Evolutionary conservation across 306 rosid species (phyloP).

Genomic region (Oemleria cerasiformis): DNA sequence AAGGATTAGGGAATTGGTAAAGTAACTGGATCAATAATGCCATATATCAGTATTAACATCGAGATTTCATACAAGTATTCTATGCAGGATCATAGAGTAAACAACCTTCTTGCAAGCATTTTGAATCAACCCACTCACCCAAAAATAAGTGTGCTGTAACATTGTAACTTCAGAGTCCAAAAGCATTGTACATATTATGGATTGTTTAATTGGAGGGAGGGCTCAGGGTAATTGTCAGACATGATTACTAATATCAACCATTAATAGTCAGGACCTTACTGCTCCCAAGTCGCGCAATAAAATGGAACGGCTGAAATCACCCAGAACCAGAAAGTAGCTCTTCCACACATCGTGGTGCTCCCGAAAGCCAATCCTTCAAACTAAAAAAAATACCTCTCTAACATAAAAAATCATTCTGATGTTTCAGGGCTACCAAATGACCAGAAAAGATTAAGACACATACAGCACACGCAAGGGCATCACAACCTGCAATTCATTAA

Average conservation of each 20-base stretch:
- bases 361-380: slow-evolving; percentile 89
- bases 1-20: slow-evolving; percentile 83
- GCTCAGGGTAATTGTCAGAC: not conserved
- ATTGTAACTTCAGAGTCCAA: slow-evolving; percentile 3
- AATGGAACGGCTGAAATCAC: slow-evolving; percentile 90
- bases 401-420: slow-evolving; percentile 15
- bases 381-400: slow-evolving; percentile 35
- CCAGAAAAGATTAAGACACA: slow-evolving; percentile 26
- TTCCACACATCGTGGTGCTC: slow-evolving; percentile 91
- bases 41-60: slow-evolving; percentile 21
- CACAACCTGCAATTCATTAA: slow-evolving; percentile 77
- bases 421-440: not conserved
- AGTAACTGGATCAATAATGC: slow-evolving; percentile 58
- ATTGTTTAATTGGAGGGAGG: not conserved
- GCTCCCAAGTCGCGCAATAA: slow-evolving; percentile 95
- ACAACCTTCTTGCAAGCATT: slow-evolving; percentile 1
- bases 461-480: slow-evolving; percentile 98
- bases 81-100: not conserved
- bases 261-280: slow-evolving; percentile 41
- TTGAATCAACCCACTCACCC: not conserved
- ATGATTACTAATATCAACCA: not conserved
- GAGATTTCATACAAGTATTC: not conserved
- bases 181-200: not conserved
- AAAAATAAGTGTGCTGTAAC: not conserved
- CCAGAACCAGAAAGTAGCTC: slow-evolving; percentile 90